A percentile compares a stretch with the other conserved stretches of the same genome.
These are phyloP conservation scores for Amniculicola lignicola DNA, from an alignment of 495 filamentous ascomycete species.

Conservation along the genomic window DNA sequence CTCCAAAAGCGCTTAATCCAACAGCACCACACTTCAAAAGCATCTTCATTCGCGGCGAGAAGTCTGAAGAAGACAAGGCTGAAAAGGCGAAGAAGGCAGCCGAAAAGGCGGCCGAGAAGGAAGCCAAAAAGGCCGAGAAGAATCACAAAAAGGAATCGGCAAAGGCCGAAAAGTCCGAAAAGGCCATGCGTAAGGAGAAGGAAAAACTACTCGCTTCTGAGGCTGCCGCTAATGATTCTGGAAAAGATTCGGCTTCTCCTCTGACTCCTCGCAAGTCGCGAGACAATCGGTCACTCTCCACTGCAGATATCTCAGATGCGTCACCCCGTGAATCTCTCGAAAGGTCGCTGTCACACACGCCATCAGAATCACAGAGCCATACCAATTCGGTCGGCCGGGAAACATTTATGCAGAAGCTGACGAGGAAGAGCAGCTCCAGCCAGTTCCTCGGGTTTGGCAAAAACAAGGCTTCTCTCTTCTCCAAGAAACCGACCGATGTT, in stretches of 20 bases:
- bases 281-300: conserved; percentile 40
- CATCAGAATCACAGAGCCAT: conserved; percentile 28
- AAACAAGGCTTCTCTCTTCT: conserved; percentile 30
- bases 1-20: conserved; percentile 39
- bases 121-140: conserved; percentile 32
- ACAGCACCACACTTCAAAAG: conserved; percentile 42
- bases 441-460: conserved; percentile 41
- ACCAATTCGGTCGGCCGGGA: conserved; percentile 32
- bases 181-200: conserved; percentile 29
- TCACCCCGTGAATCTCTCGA: conserved; percentile 34
- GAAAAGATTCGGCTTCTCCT: conserved; percentile 32
- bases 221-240: conserved; percentile 12
- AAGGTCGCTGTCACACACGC: conserved; percentile 34
- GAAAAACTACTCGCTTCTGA: conserved; percentile 26
- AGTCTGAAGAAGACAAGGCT: conserved; percentile 30
- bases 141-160: conserved; percentile 32
- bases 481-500: conserved; percentile 25
- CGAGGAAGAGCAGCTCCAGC: conserved; percentile 38
- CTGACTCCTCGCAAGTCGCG: conserved; percentile 34
- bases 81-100: conserved; percentile 32
- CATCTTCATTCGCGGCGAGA: conserved; percentile 34
- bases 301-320: conserved; percentile 32
- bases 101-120: conserved; percentile 30
- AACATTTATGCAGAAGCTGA: conserved; percentile 43
- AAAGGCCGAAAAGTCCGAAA: conserved; percentile 23